Evolutionary conservation across 345 rosid genomes (phyloP), one percentile per base, ranked within the genome.

Genomic region (Dipteronia dyeriana): DNA sequence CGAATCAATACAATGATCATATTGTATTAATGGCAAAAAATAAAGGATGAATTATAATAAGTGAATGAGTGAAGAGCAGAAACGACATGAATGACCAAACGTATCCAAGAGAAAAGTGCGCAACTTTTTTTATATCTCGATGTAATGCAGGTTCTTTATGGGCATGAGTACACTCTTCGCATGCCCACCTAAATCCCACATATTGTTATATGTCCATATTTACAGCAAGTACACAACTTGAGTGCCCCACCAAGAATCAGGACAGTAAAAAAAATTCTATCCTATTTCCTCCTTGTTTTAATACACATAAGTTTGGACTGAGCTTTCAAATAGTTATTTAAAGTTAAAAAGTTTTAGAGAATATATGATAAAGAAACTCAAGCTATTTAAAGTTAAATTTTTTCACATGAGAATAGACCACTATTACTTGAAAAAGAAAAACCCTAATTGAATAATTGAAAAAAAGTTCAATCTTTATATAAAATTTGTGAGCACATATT

Each of bases 201-300:
- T 43, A 69, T 77, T 38, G 12, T 20, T 79, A 69, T 84, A 62
- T 70, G 87, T 84, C 85, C 83, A 77, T 71, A 56, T 82, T 82
- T 85, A 85, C 87, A 67, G 80, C 76, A 60, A 61, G 67, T 22
- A 22, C 82, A 85, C 83, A 76, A 75, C 81, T 72, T 47, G 11
- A 74, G 85, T 75, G 80, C 54, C 79, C 83, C 68, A 34, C 80
- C 76, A 82, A 85, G 85, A 85, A 85, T 82, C 49, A 66, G 78
- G 82, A 83, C 83, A 80, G 13, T 45, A 41, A 74, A 0, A 22
- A 1, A 26, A 20, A 34, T 16, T 5, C 19, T 5, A 68, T 71
- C 16, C 49, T 5, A 65, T 47, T 61, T 56, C 39, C 23, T 49
- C 41, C 20, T 29, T 47, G 10, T 9, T 10, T 39, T 20, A 57